These are phyloP conservation scores for Cryoendolithus antarcticus DNA, from an alignment of 2,329 filamentous ascomycete species.

Conservation along the genomic window DNA sequence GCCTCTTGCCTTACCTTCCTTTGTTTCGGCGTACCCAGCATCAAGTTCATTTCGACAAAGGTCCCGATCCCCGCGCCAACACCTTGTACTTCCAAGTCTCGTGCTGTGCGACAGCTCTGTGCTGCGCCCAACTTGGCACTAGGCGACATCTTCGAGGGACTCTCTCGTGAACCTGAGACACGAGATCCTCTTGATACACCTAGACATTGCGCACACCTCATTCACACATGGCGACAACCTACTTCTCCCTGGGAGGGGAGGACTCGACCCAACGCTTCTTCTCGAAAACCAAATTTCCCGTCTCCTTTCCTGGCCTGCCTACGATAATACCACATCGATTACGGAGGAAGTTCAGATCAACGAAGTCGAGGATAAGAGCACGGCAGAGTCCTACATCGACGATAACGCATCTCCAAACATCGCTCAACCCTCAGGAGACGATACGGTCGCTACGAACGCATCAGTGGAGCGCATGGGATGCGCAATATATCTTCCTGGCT, in stretches of 20 bases:
- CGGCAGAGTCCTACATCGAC: conserved; percentile 43
- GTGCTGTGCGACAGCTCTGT: no score
- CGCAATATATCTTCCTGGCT: conserved; percentile 68
- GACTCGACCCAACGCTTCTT: conserved; percentile 28
- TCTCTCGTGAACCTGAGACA: no score
- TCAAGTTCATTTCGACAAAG: no score
- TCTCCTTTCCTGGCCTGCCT: conserved; percentile 28
- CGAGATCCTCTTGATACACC: no score
- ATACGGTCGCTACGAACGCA: conserved; percentile 63
- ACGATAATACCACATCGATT: conserved; percentile 51
- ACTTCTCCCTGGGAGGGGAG: conserved; percentile 18
- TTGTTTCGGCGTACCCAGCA: no score
- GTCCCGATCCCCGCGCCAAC: no score
- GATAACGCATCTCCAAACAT: conserved; percentile 66
- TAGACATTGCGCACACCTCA: neutral
- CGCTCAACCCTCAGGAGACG: conserved; percentile 68
- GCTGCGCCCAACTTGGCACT: no score
- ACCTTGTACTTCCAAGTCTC: no score
- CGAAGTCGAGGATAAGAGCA: conserved; percentile 52
- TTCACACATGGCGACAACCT: conserved; percentile 14
- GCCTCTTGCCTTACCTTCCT: no score
- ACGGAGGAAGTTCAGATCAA: conserved; percentile 50
- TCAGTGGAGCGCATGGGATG: conserved; percentile 70
- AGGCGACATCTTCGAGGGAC: no score
- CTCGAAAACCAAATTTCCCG: conserved; percentile 31